Percentiles rank a stretch among this genome's conserved stretches.
These are phyloP conservation scores for Salix viminalis DNA, from an alignment of 345 rosid species.

Conservation along the genomic window DNA sequence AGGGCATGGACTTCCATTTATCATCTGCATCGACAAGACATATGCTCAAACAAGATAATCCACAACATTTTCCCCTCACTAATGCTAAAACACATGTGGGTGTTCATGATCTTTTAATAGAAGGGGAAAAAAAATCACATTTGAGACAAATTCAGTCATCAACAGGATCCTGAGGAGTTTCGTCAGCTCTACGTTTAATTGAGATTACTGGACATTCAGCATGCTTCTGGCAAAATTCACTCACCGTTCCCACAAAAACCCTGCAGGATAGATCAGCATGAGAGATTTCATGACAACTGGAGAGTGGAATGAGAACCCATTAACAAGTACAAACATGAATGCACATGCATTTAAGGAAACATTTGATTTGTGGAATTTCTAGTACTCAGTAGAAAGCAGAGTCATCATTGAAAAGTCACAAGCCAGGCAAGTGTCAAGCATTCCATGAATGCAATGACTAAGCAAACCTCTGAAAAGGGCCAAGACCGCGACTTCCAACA, in stretches of 20 bases:
- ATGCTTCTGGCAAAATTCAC: conserved; percentile 94
- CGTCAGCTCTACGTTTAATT: conserved; percentile 78
- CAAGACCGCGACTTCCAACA: conserved; percentile 88
- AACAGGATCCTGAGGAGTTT: conserved; percentile 88
- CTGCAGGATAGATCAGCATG: conserved; percentile 35
- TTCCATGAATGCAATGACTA: neutral
- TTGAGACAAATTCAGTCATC: conserved; percentile 51
- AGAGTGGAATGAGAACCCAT: neutral
- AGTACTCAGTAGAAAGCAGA: no score
- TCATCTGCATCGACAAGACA: no score
- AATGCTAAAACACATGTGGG: no score
- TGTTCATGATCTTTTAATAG: neutral
- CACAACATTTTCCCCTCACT: no score
- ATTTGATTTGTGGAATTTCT: no score
- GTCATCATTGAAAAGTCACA: neutral
- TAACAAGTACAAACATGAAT: no score
- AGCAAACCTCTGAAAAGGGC: conserved; percentile 84
- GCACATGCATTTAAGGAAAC: no score
- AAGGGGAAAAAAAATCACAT: neutral
- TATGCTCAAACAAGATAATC: no score
- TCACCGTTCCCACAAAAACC: conserved; percentile 93
- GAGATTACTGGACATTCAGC: conserved; percentile 86
- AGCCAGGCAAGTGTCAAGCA: neutral
- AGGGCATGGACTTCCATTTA: no score
- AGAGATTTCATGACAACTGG: neutral